Evolutionary conservation across 2,329 filamentous ascomycete genomes (phyloP).

Genomic region (Aspergillus sclerotialis): DNA sequence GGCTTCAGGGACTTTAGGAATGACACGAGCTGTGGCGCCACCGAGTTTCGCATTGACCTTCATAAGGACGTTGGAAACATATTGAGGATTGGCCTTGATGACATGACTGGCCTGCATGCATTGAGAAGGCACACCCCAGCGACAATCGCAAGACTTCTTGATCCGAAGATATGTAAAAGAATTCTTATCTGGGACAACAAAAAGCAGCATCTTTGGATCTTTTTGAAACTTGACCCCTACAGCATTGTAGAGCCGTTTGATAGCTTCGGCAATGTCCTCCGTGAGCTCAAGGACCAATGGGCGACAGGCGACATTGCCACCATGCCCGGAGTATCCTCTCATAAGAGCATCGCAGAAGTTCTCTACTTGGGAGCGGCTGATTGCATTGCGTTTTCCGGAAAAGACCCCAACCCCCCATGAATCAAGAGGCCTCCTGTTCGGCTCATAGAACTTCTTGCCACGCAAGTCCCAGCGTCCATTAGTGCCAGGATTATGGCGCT

Average conservation of each 20-base stretch:
- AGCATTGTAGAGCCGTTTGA: slow-evolving; percentile 49
- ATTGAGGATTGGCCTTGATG: slow-evolving; percentile 64
- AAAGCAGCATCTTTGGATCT: slow-evolving; percentile 69
- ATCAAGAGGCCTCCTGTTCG: slow-evolving; percentile 56
- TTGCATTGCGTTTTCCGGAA: slow-evolving; percentile 45
- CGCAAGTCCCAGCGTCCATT: slow-evolving; percentile 82
- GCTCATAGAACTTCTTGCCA: slow-evolving; percentile 65
- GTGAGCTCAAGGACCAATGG: slow-evolving; percentile 40
- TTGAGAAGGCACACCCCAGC: slow-evolving; percentile 76
- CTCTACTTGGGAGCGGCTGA: slow-evolving; percentile 39
- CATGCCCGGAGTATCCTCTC: slow-evolving; percentile 54
- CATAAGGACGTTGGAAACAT: slow-evolving; percentile 90
- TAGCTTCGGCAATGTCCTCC: slow-evolving; percentile 45
- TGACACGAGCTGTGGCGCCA: slow-evolving; percentile 59
- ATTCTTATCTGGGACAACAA: slow-evolving; percentile 67
- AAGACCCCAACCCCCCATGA: slow-evolving; percentile 72
- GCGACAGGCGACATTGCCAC: slow-evolving; percentile 46
- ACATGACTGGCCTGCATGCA: slow-evolving; percentile 69
- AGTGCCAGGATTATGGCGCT: slow-evolving; percentile 53
- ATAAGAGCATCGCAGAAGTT: slow-evolving; percentile 56
- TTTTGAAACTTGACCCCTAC: slow-evolving; percentile 48
- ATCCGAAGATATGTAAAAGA: slow-evolving; percentile 69
- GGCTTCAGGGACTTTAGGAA: slow-evolving; percentile 35
- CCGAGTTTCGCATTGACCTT: slow-evolving; percentile 96
- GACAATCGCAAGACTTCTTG: slow-evolving; percentile 84